Base-by-base conservation (phyloP, 2,329 filamentous ascomycete genomes). In the Fusarium proliferatum region DNA sequence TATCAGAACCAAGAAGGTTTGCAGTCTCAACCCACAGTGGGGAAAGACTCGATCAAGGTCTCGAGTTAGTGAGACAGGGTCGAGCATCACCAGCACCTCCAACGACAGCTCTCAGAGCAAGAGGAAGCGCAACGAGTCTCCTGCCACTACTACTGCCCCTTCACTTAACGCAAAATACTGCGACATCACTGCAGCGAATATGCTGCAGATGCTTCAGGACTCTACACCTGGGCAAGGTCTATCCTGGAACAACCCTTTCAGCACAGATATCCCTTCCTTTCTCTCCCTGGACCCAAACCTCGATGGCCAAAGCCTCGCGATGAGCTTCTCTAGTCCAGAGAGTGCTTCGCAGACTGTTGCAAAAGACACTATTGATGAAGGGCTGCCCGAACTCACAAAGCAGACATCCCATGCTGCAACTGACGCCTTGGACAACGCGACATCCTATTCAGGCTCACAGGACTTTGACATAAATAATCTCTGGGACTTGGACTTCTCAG, bases 11-110 rank as follows among this genome's bases (percentile, higher is more conserved):
- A 58, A 58, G 19, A 58, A 58, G 9, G 42, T 58, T 1, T 58
- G 55, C 19, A 49, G 55, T 23, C 9, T 58, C 10, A 58, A 58
- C 19, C 41, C 55, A 19, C 55, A 58, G 21, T 58, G 55, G 55
- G 55, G 55, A 17, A 58, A 58, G 23, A 36, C 41, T 15, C 41
- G 55, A 2, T 58, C 55, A 19, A 34, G 55, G 16, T 58, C 55
- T 28, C 55, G 33, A 28, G 55, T 51, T 12, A 58, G 55, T 13
- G 55, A 49, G 8, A n/a, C 55, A 1, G 41, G 30, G 6, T 58
- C 55, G 11, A 58, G 55, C 19, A 49, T 58, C 11, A 48, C 41
- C 19, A 58, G 55, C 9, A 49, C 55, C 1, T 58, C 55, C 16
- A 43, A 43, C n/a, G 33, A 58, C 2, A 58, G 55, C 4, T 10